Conservation (phyloP, 257 asterid species). For the Ocimum tenuiflorum region DNA sequence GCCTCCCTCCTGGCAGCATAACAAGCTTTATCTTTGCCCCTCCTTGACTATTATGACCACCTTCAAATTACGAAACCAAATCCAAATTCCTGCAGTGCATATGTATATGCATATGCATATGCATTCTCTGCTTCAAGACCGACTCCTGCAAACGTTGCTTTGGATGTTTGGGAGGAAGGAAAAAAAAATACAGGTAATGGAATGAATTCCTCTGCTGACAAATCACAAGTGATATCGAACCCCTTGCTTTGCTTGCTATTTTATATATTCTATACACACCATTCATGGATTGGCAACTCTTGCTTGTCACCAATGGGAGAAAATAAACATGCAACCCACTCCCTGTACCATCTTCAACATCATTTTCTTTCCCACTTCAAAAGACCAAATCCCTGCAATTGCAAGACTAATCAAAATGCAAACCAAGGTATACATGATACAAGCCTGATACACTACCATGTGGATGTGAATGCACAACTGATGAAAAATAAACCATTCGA, state of each 20-base stretch:
- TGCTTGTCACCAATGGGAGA: conserved; percentile 18
- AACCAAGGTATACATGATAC: too few relatives aligned
- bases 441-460: too few relatives aligned
- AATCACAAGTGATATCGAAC: conserved; percentile 15
- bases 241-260: conserved; percentile 23
- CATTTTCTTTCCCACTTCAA: conserved; percentile 14
- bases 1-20: too few relatives aligned
- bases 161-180: background rate
- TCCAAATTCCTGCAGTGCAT: too few relatives aligned
- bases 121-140: conserved; percentile 7
- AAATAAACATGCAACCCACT: background rate
- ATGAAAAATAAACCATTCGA: background rate
- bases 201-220: conserved; percentile 21
- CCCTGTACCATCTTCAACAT: conserved; percentile 9
- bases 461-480: too few relatives aligned
- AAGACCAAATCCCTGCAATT: conserved; percentile 30
- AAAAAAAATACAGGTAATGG: conserved; percentile 15
- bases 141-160: conserved; percentile 17
- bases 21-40: too few relatives aligned
- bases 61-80: too few relatives aligned
- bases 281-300: conserved; percentile 12
- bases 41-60: too few relatives aligned
- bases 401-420: background rate
- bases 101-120: too few relatives aligned
- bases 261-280: conserved; percentile 30